phyloP scores from a whole-genome alignment of 129 eudicot species.

The Pseudognaphalium luteoalbum region DNA sequence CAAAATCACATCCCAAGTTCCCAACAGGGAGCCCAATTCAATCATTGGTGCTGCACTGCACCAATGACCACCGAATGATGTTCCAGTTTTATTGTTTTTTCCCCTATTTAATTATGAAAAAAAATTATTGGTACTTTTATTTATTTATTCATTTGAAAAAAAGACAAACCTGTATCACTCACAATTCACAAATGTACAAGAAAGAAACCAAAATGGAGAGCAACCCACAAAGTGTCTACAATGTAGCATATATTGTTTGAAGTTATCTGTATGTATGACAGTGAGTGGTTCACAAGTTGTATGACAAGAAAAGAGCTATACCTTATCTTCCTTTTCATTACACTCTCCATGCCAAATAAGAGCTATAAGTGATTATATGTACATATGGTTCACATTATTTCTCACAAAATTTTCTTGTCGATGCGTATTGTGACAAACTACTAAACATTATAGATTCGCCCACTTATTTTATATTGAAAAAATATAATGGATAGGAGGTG shows the following conservation, averaged over 20 bases:
- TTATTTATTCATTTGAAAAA: background rate
- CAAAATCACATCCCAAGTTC: background rate
- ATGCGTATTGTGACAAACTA: too few relatives aligned
- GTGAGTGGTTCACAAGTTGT: background rate
- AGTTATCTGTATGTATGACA: background rate
- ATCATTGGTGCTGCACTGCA: background rate
- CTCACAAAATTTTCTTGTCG: background rate
- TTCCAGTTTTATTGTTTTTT: background rate
- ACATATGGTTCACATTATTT: background rate
- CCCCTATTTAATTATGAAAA: too few relatives aligned
- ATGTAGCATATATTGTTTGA: background rate
- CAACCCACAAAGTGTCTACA: background rate
- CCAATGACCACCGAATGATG: background rate
- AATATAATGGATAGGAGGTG: too few relatives aligned
- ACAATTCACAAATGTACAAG: background rate
- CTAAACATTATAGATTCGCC: too few relatives aligned
- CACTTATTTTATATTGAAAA: too few relatives aligned
- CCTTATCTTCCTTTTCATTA: background rate
- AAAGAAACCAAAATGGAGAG: background rate
- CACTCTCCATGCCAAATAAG: background rate
- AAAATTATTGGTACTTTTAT: too few relatives aligned
- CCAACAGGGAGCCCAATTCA: background rate
- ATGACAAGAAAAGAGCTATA: background rate
- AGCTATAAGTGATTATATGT: background rate
- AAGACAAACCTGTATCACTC: background rate